phyloP scores from a whole-genome alignment of 1,139 yeast species.

The Zygotorulaspora mrakii region DNA sequence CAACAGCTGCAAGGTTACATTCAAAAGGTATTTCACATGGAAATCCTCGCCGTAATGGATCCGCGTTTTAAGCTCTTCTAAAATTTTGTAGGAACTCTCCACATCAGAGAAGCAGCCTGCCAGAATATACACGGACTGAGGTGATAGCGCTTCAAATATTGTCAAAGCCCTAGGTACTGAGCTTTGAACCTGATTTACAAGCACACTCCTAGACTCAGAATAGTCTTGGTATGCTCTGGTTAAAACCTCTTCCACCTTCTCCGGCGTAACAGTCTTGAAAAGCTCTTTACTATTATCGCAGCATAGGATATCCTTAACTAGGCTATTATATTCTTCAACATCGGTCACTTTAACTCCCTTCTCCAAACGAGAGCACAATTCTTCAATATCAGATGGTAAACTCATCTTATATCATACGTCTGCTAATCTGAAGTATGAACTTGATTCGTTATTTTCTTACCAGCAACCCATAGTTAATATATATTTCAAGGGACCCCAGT shows the following conservation, averaged over 20 bases:
- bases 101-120: constrained; percentile 24
- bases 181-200: constrained; percentile 16
- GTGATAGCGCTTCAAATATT: constrained; percentile 22
- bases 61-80: constrained; percentile 22
- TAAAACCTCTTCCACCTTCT: constrained; percentile 24
- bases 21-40: constrained; percentile 21
- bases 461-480: not conserved
- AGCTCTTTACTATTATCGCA: constrained; percentile 5
- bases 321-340: constrained; percentile 15
- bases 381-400: constrained; percentile 9
- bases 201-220: constrained; percentile 21
- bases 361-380: constrained; percentile 19
- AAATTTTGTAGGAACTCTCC: constrained; percentile 20
- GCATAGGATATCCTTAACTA: constrained; percentile 18
- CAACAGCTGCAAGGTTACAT: constrained; percentile 24
- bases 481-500: constrained; percentile 8
- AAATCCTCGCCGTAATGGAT: constrained; percentile 24
- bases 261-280: constrained; percentile 4
- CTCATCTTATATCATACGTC: not conserved
- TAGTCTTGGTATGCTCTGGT: constrained; percentile 32
- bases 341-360: constrained; percentile 15
- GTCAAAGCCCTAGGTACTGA: constrained; percentile 21
- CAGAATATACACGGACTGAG: constrained; percentile 22
- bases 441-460: not conserved
- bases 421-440: no score